Conservation (phyloP, 495 filamentous ascomycete genomes). For the Hypoxylon cercidicola region DNA sequence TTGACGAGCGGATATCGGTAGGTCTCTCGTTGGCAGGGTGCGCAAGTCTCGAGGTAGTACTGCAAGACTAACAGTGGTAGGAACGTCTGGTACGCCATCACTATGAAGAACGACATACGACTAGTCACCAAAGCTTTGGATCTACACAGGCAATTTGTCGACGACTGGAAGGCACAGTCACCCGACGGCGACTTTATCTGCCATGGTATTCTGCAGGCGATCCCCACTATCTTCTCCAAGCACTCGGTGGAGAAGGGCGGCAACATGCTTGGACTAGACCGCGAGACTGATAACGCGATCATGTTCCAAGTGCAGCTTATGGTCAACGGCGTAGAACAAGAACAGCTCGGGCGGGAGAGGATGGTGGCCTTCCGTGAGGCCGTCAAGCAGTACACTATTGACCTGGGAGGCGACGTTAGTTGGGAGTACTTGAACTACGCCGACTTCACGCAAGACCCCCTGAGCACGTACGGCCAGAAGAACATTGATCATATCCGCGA, state of each 20-base stretch:
- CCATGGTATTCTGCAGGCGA: conserved; percentile 44
- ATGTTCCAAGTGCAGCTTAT: conserved; percentile 11
- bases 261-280: conserved; percentile 48
- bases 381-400: conserved; percentile 7
- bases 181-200: conserved; percentile 14
- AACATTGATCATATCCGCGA: conserved; percentile 50
- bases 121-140: conserved; percentile 8
- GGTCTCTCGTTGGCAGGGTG: too few species aligned
- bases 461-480: conserved; percentile 56
- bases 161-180: conserved; percentile 17
- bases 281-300: conserved; percentile 26
- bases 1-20: conserved; percentile 9
- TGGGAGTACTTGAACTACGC: conserved; percentile 52
- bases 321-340: conserved; percentile 4
- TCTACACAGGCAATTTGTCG: conserved; percentile 24
- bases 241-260: conserved; percentile 42
- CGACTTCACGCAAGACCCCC: conserved; percentile 51
- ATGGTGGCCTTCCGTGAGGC: conserved; percentile 5
- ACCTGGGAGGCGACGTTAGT: neutral
- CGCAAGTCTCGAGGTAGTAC: neutral
- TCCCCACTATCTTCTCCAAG: conserved; percentile 40
- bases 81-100: conserved; percentile 7
- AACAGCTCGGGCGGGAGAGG: conserved; percentile 18
- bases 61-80: neutral
- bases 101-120: conserved; percentile 3